Conservation (phyloP, 257 asterid genomes). For the Ophiorrhiza pumila region DNA sequence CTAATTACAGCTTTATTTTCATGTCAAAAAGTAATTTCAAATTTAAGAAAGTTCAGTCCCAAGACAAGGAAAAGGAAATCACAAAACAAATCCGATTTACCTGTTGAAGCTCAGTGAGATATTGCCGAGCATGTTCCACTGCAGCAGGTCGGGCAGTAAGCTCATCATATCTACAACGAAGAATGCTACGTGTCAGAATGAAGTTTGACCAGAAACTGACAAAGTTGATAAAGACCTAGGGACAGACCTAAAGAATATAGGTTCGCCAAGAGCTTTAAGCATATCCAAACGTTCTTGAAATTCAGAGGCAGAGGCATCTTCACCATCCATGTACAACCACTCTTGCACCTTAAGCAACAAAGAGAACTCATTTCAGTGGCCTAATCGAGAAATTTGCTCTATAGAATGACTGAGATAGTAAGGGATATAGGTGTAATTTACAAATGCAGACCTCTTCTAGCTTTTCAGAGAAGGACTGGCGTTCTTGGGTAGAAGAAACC, state of each 20-base stretch:
- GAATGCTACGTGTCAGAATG: constrained; percentile 19
- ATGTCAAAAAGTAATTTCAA: too few species aligned
- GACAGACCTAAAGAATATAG: constrained; percentile 80
- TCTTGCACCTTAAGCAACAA: constrained; percentile 74
- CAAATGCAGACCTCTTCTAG: constrained; percentile 76
- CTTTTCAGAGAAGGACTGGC: constrained; percentile 72
- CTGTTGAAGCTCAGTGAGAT: constrained; percentile 68
- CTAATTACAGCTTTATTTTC: too few species aligned
- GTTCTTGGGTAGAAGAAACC: constrained; percentile 70
- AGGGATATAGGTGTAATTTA: constrained; percentile 14
- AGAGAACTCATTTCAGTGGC: constrained; percentile 8
- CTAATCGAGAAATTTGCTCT: background rate
- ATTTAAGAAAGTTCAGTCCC: background rate
- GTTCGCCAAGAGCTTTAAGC: constrained; percentile 89
- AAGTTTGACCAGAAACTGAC: background rate
- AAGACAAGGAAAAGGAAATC: background rate
- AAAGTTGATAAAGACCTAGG: constrained; percentile 4
- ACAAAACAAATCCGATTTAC: constrained; percentile 29
- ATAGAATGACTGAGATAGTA: background rate
- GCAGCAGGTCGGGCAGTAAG: constrained; percentile 94
- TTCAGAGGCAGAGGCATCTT: constrained; percentile 92
- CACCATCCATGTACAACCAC: constrained; percentile 98
- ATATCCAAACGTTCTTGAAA: constrained; percentile 73
- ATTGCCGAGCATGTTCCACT: constrained; percentile 60
- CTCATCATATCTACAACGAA: constrained; percentile 59